These are phyloP conservation scores for Fragilaria radians DNA, from an alignment of 108 stramenopile species.

Conservation along the genomic window DNA sequence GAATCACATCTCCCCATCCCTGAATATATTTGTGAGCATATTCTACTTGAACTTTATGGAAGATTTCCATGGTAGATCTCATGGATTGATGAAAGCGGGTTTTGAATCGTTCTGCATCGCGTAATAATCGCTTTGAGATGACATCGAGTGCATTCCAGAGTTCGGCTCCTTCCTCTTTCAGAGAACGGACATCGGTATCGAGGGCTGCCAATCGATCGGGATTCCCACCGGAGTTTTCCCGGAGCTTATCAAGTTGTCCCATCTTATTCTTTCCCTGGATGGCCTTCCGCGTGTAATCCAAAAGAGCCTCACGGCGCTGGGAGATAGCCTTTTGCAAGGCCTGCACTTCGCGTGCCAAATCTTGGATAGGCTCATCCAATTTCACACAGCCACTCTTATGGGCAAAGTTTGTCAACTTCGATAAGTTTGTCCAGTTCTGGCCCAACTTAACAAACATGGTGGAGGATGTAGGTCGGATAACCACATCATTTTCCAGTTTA, in stretches of 20 bases:
- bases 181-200: neutral
- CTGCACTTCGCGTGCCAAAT: neutral
- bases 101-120: constrained; percentile 26
- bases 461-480: neutral
- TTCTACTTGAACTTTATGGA: constrained; percentile 21
- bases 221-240: neutral
- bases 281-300: neutral
- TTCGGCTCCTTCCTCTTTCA: neutral
- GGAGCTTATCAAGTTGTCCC: neutral
- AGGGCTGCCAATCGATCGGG: neutral
- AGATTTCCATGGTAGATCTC: constrained; percentile 16
- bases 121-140: constrained; percentile 13
- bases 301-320: neutral
- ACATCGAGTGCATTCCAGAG: constrained; percentile 5
- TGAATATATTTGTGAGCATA: constrained; percentile 12
- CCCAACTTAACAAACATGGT: neutral
- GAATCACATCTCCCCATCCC: constrained; percentile 11
- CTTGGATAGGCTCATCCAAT: neutral
- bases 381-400: neutral
- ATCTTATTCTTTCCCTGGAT: neutral
- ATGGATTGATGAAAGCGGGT: constrained; percentile 28
- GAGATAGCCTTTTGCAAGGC: neutral
- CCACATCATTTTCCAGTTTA: neutral
- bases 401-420: neutral
- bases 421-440: neutral